Base-by-base conservation (phyloP, 148 eudicot genomes). In the Rhododendron ovatum region DNA sequence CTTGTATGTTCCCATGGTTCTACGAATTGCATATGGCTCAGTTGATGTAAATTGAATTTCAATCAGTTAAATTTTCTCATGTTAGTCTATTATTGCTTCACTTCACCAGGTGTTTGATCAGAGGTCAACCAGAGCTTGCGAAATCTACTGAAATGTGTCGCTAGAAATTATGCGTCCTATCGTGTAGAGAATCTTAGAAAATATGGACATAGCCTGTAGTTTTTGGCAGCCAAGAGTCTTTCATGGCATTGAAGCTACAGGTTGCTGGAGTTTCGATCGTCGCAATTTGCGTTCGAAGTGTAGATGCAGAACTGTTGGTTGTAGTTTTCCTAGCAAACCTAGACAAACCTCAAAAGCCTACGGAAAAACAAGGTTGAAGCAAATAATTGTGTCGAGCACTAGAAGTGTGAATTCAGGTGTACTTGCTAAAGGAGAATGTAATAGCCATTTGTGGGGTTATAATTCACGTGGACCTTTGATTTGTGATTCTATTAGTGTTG, bases 131-230 rank as follows among this genome's bases (percentile, higher is more conserved):
- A 84, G 88, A 84, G 84, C 74, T 73, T 71, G 45, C 78, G 51
- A 84, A 81, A 3, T 78, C 65, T 37, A 33, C 45, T 78, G 48
- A 20, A n/a, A 55, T 35, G 28, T 30, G n/a, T 81, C 73, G 14
- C 74, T 67, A 67, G 75, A 76, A 28, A n/a, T 43, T 55, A 53
- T 10, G 33, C 51, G 28, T 76, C 51, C 65, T 81, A 85, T 78
- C 22, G 13, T n/a, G 50, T 50, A 71, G 43, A 73, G 78, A 59
- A 43, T 35, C 9, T 71, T 15, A 48, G 85, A 55, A 51, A 17
- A 37, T 80, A 93, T 96, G 98, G 96, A 96, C 15, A 69, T 89
- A 48, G 88, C 91, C 18, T 93, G 89, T 90, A 88, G 93, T 91
- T 88, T 96, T 81, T 89, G 87, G 86, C 96, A 89, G 84, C 90